These are phyloP conservation scores for Herpotrichia juniperi DNA, from an alignment of 2,329 filamentous ascomycete genomes.

Conservation along the genomic window DNA sequence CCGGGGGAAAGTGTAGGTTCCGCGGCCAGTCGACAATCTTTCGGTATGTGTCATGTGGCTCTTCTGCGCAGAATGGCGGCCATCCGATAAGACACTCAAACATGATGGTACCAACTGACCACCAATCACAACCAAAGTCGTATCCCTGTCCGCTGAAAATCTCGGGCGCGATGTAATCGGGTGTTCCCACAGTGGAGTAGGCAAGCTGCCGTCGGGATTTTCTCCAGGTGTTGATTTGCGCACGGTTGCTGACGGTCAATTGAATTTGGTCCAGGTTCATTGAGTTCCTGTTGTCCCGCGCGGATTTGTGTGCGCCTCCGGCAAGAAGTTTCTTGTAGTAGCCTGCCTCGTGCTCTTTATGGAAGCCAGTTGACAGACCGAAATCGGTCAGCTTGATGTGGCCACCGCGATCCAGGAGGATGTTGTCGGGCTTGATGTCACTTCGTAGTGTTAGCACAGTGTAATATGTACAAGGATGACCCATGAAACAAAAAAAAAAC, in stretches of 20 bases:
- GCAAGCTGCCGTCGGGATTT: constrained; percentile 95
- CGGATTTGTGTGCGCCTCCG: constrained; percentile 58
- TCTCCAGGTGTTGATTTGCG: constrained; percentile 98
- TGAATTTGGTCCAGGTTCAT: constrained; percentile 98
- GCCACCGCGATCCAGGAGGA: constrained; percentile 90
- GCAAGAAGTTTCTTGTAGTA: constrained; percentile 98
- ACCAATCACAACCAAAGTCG: constrained; percentile 98
- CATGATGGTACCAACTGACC: constrained; percentile 99
- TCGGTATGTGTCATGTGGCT: constrained; percentile 95
- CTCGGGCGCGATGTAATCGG: constrained; percentile 97
- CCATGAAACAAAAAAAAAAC: constrained; percentile 6
- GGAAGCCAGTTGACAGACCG: constrained; percentile 95
- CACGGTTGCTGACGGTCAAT: constrained; percentile 94
- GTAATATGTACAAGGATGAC: neutral
- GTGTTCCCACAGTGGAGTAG: constrained; percentile 97
- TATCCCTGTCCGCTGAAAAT: constrained; percentile 98
- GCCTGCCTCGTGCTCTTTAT: constrained; percentile 95
- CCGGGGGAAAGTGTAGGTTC: constrained; percentile 94
- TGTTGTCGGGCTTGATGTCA: constrained; percentile 99
- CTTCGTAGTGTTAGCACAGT: constrained; percentile 55
- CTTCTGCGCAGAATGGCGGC: constrained; percentile 98
- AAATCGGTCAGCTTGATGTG: constrained; percentile 99
- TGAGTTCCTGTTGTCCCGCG: constrained; percentile 77
- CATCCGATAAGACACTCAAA: constrained; percentile 98
- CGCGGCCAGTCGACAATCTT: constrained; percentile 99